phyloP scores from a whole-genome alignment of 768 basidiomycete genomes.

The Naematelia aurantialba region DNA sequence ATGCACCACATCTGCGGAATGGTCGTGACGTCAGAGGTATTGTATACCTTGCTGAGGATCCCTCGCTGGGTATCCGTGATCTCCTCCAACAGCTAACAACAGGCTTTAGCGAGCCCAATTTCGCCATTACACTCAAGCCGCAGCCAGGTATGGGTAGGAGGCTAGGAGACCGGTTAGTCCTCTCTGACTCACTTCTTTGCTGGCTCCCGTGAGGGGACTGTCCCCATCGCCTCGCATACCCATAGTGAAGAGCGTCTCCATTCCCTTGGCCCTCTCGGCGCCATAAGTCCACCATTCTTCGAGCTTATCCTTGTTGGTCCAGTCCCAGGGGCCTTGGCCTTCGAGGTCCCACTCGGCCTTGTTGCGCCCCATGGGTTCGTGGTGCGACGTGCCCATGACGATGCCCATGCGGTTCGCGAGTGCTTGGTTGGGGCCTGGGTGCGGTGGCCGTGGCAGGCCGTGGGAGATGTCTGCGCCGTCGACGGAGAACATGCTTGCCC shows the following conservation, averaged over 20 bases:
- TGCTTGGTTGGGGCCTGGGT: constrained; percentile 59
- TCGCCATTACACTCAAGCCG: too few relatives aligned
- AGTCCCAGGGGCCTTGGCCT: constrained; percentile 62
- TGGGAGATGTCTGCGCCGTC: constrained; percentile 11
- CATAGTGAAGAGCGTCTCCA: constrained; percentile 62
- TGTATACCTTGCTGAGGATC: constrained; percentile 60
- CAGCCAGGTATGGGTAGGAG: too few relatives aligned
- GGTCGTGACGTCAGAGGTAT: constrained; percentile 46
- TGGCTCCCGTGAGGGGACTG: constrained; percentile 39
- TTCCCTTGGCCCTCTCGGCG: constrained; percentile 59
- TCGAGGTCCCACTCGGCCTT: constrained; percentile 63
- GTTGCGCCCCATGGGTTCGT: constrained; percentile 72
- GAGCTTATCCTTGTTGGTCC: constrained; percentile 58
- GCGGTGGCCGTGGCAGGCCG: constrained; percentile 29
- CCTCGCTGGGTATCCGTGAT: constrained; percentile 62
- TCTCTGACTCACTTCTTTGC: constrained; percentile 18
- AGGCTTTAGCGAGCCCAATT: too few relatives aligned
- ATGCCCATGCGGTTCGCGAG: constrained; percentile 65
- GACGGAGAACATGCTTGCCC: constrained; percentile 26
- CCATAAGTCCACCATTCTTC: constrained; percentile 64
- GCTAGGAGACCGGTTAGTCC: too few relatives aligned
- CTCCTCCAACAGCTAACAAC: constrained; percentile 30
- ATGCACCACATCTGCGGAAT: constrained; percentile 65
- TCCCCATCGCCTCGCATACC: constrained; percentile 65
- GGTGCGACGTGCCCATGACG: constrained; percentile 69